These are phyloP conservation scores for Nitzschia palea DNA, from an alignment of 108 stramenopile genomes.

Conservation along the genomic window DNA sequence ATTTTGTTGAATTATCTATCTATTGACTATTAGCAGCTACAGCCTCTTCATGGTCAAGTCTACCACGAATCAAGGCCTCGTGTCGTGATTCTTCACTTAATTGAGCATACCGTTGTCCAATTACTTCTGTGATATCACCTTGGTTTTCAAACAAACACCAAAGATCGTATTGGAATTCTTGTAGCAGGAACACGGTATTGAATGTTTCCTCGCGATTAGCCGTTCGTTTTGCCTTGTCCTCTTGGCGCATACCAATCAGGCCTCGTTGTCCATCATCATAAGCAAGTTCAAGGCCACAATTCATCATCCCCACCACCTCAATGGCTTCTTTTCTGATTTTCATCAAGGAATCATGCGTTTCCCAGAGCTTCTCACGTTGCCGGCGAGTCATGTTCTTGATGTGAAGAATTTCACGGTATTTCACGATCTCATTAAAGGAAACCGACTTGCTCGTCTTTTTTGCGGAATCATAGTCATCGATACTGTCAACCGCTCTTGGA, in stretches of 20 bases:
- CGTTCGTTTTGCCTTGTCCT: not conserved
- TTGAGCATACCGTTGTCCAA: slow-evolving; percentile 1
- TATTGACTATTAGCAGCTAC: not conserved
- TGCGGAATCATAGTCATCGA: no score
- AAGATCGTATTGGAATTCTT: not conserved
- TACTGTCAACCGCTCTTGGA: no score
- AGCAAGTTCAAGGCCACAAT: not conserved
- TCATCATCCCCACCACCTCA: not conserved
- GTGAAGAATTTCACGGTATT: slow-evolving; percentile 4
- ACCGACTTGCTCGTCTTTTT: slow-evolving; percentile 3
- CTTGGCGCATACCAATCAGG: not conserved
- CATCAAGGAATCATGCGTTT: not conserved
- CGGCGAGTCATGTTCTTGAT: not conserved
- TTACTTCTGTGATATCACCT: slow-evolving; percentile 1
- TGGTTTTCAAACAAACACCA: not conserved
- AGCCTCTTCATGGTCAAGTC: not conserved
- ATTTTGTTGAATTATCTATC: not conserved
- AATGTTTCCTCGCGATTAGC: not conserved
- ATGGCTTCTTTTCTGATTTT: slow-evolving; percentile 1
- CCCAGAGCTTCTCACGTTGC: not conserved
- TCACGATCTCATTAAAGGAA: not conserved
- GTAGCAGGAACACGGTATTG: slow-evolving; percentile 2
- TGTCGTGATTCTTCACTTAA: not conserved
- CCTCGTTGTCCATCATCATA: slow-evolving; percentile 1
- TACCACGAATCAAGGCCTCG: slow-evolving; percentile 3